A percentile compares a stretch with the other conserved stretches of the same genome.
Conservation (phyloP, 345 rosid genomes). For the Erodium maritimum region DNA sequence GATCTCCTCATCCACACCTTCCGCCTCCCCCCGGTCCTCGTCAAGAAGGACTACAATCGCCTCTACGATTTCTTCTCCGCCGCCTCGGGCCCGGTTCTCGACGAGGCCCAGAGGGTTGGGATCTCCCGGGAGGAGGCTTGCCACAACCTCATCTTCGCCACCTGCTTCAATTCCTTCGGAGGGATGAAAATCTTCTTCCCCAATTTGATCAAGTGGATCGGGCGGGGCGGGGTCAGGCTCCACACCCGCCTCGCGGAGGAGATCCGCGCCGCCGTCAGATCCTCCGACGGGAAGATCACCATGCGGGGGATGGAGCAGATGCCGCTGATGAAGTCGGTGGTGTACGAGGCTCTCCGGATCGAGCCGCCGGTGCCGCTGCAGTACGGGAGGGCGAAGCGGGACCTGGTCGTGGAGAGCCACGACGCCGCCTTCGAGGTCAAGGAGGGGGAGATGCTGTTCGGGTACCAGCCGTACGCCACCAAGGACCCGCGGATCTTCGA, state of each 20-base stretch:
- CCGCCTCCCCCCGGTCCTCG: slow-evolving; percentile 47
- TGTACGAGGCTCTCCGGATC: slow-evolving; percentile 67
- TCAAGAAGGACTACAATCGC: slow-evolving; percentile 55
- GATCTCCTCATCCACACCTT: slow-evolving; percentile 43
- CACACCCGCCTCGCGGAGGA: slow-evolving; percentile 60
- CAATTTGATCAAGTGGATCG: slow-evolving; percentile 52
- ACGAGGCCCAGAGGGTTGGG: slow-evolving; percentile 57
- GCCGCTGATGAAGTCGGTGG: slow-evolving; percentile 71
- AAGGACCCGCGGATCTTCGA: slow-evolving; percentile 69
- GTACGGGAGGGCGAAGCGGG: slow-evolving; percentile 59
- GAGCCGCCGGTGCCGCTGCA: slow-evolving; percentile 81
- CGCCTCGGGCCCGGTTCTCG: slow-evolving; percentile 41
- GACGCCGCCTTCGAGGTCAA: slow-evolving; percentile 62
- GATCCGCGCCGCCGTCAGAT: slow-evolving; percentile 49
- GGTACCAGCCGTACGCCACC: slow-evolving; percentile 84
- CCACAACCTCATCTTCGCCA: slow-evolving; percentile 69
- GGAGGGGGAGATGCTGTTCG: slow-evolving; percentile 68
- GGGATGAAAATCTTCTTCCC: slow-evolving; percentile 69
- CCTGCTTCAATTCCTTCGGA: slow-evolving; percentile 84
- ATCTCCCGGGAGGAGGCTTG: slow-evolving; percentile 71
- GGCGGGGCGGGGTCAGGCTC: slow-evolving; percentile 47
- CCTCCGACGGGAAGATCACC: slow-evolving; percentile 57
- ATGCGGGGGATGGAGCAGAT: slow-evolving; percentile 64
- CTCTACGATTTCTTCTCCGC: slow-evolving; percentile 65
- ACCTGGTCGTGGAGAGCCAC: slow-evolving; percentile 66